These are phyloP conservation scores for Wallacemonas rigidus DNA, from an alignment of 208 protist species.

Conservation along the genomic window DNA sequence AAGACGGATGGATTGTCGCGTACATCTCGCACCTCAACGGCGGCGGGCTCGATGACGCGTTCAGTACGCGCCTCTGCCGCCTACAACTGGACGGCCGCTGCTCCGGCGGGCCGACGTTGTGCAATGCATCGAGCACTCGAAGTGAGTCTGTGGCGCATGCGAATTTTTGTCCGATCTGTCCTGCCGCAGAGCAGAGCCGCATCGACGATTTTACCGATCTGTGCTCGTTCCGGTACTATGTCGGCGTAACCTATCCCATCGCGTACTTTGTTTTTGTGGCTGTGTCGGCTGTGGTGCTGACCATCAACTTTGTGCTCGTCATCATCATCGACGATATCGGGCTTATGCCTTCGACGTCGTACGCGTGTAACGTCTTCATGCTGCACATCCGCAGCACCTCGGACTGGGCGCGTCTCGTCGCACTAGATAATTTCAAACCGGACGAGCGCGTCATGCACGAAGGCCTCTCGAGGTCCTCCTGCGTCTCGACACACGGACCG, in stretches of 20 bases:
- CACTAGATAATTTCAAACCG: neutral
- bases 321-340: neutral
- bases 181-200: neutral
- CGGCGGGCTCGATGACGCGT: neutral
- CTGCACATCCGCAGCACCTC: neutral
- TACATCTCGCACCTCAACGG: neutral
- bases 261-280: conserved; percentile 2
- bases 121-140: neutral
- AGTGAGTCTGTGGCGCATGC: neutral
- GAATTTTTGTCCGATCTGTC: conserved; percentile 6
- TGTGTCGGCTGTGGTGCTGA: neutral
- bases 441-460: neutral
- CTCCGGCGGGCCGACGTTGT: conserved; percentile 1
- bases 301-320: neutral
- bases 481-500: neutral
- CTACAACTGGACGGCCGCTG: conserved; percentile 6
- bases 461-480: neutral
- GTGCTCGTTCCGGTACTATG: conserved; percentile 10
- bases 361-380: conserved; percentile 3
- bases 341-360: conserved; percentile 6
- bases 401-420: conserved; percentile 6
- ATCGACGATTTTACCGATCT: conserved; percentile 12
- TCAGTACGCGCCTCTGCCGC: neutral
- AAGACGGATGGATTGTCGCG: conserved; percentile 6
- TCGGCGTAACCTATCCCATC: neutral